A percentile compares a stretch with the other conserved stretches of the same genome.
These are phyloP conservation scores for Pichia sp. DNA, from an alignment of 1,139 yeast genomes.

Conservation along the genomic window DNA sequence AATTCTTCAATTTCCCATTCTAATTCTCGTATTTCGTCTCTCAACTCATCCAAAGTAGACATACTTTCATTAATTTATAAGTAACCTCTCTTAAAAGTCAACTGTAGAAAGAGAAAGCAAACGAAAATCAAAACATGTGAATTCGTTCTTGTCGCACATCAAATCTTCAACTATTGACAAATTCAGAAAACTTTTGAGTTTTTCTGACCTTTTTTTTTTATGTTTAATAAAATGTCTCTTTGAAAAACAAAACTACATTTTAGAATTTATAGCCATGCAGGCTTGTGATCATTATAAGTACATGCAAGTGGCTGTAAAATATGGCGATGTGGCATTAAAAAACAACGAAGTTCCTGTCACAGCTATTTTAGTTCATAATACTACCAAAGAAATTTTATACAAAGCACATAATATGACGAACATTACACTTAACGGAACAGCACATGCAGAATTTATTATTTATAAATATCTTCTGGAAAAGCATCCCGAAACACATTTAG, in stretches of 20 bases:
- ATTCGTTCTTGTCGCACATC: too few relatives aligned
- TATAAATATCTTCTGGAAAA: constrained; percentile 46
- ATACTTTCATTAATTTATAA: too few relatives aligned
- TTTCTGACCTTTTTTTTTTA: too few relatives aligned
- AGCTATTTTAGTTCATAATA: constrained; percentile 48
- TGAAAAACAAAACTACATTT: not conserved
- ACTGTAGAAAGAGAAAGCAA: not conserved
- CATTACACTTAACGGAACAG: constrained; percentile 70
- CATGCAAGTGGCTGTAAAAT: constrained; percentile 46
- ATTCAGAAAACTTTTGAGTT: not conserved
- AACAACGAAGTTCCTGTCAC: constrained; percentile 71
- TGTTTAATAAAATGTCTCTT: too few relatives aligned
- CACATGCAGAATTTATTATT: constrained; percentile 90
- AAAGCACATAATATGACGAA: constrained; percentile 89
- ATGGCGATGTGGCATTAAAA: constrained; percentile 52
- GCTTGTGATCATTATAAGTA: constrained; percentile 29
- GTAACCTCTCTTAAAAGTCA: not conserved
- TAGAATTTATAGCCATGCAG: constrained; percentile 1
- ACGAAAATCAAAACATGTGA: not conserved
- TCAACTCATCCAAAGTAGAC: constrained; percentile 2
- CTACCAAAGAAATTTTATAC: constrained; percentile 48
- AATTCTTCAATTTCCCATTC: constrained; percentile 17
- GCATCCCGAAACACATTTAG: constrained; percentile 21
- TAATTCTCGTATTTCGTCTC: constrained; percentile 16
- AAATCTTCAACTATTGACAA: not conserved